phyloP scores from a whole-genome alignment of 305 asterid species.

The Salvia sclarea region DNA sequence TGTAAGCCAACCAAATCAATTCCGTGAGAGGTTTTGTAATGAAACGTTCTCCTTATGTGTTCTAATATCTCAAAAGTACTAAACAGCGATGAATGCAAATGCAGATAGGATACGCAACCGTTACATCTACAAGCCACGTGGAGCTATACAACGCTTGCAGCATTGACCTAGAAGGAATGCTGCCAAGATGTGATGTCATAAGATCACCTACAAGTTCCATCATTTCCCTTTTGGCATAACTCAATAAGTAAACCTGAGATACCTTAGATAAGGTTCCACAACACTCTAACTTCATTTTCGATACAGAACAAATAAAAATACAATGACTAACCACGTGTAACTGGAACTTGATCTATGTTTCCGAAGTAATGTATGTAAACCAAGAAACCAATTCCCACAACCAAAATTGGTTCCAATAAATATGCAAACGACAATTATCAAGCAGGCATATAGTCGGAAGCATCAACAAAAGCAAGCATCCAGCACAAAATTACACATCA shows the following conservation, averaged over 20 bases:
- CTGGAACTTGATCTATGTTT: neutral
- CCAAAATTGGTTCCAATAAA: neutral
- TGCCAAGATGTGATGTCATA: neutral
- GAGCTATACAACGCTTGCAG: too few relatives aligned
- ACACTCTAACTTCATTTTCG: neutral
- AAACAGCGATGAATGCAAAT: neutral
- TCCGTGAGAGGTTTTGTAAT: neutral
- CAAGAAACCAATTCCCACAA: conserved; percentile 10
- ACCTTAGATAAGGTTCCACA: neutral
- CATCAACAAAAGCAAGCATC: conserved; percentile 16
- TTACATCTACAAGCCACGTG: neutral
- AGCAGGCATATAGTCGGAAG: neutral
- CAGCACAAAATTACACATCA: conserved; percentile 8
- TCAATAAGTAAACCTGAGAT: neutral
- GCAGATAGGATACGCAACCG: neutral
- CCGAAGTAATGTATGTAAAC: conserved; percentile 2
- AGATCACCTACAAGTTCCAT: neutral
- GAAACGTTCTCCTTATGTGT: neutral
- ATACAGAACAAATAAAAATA: neutral
- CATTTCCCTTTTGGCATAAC: neutral
- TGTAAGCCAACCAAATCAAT: neutral
- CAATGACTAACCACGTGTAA: neutral
- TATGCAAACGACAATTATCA: conserved; percentile 1
- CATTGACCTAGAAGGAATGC: neutral
- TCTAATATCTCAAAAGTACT: neutral